Evolutionary conservation across 345 rosid species (phyloP).

Genomic region (Pistacia integerrima): DNA sequence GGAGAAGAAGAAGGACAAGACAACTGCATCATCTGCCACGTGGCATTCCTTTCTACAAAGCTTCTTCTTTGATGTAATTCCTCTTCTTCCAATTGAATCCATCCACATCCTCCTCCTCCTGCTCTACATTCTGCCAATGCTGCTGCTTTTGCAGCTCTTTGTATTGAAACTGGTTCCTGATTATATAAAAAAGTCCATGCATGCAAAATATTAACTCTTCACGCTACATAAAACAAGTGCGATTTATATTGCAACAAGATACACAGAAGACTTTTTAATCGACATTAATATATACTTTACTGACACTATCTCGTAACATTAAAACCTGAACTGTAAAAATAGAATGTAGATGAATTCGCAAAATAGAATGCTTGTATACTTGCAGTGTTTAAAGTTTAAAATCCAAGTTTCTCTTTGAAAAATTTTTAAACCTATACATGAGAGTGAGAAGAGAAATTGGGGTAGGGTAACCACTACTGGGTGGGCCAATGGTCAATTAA

Average conservation of each 20-base stretch:
- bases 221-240: too few species aligned
- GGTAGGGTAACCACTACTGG: not conserved
- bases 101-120: conserved; percentile 25
- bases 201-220: not conserved
- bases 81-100: conserved; percentile 47
- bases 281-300: not conserved
- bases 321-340: not conserved
- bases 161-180: conserved; percentile 49
- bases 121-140: conserved; percentile 38
- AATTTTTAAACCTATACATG: too few species aligned
- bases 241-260: not conserved
- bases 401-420: too few species aligned
- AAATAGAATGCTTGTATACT: too few species aligned
- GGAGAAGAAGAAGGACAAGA: conserved; percentile 44
- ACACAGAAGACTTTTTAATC: not conserved
- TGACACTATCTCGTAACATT: too few species aligned
- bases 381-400: too few species aligned
- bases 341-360: too few species aligned
- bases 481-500: too few species aligned
- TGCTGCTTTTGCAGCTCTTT: conserved; percentile 36
- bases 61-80: conserved; percentile 38
- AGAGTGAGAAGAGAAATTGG: not conserved
- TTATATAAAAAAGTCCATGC: conserved; percentile 17
- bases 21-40: conserved; percentile 69
- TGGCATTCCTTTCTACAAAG: conserved; percentile 54